Conservation (phyloP, 2,329 filamentous ascomycete genomes). For the Fusarium circinatum region DNA sequence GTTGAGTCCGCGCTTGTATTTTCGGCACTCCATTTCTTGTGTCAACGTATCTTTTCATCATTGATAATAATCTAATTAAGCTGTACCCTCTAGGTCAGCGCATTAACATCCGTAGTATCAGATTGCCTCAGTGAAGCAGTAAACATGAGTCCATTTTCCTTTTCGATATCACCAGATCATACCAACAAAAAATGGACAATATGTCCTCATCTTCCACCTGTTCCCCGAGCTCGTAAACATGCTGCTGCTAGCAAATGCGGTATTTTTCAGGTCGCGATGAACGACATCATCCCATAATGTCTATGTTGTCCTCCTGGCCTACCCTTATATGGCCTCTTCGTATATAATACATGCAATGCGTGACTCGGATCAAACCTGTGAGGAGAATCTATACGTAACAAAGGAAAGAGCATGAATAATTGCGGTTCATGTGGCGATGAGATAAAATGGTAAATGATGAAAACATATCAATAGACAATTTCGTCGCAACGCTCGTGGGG, state of each 20-base stretch:
- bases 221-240: conserved; percentile 12
- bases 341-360: conserved; percentile 42
- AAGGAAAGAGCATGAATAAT: conserved; percentile 23
- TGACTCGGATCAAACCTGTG: conserved; percentile 14
- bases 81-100: conserved; percentile 9
- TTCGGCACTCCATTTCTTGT: neutral
- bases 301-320: conserved; percentile 24
- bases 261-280: conserved; percentile 33
- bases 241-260: conserved; percentile 20
- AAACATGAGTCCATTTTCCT: conserved; percentile 7
- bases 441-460: conserved; percentile 7
- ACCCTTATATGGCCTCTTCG: conserved; percentile 1
- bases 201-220: neutral
- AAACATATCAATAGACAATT: neutral
- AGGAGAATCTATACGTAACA: conserved; percentile 32
- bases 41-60: neutral
- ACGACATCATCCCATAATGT: conserved; percentile 14
- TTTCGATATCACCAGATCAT: conserved; percentile 15
- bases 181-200: conserved; percentile 11
- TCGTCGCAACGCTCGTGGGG: neutral
- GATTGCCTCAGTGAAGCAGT: conserved; percentile 5
- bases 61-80: conserved; percentile 9
- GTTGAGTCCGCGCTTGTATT: neutral
- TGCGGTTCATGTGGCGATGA: neutral
- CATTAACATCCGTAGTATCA: conserved; percentile 8